Percentiles rank a stretch among this genome's conserved stretches.
phyloP scores from a whole-genome alignment of 2,329 filamentous ascomycete genomes.

The Claviceps sorghi region DNA sequence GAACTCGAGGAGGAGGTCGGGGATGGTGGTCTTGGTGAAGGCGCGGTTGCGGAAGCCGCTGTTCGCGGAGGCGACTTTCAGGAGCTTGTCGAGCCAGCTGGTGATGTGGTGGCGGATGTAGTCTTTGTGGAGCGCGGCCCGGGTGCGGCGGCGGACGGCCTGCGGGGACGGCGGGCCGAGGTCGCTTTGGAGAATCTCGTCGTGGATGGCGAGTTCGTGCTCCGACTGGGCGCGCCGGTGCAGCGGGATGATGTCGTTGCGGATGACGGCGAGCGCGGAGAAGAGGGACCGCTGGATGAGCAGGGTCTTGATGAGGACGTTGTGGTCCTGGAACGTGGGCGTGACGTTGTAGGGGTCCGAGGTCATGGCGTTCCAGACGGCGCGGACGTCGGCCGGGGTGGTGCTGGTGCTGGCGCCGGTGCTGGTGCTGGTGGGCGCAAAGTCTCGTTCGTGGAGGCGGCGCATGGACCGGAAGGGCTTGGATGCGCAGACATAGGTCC shows the following conservation, averaged over 20 bases:
- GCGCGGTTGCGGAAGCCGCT: constrained; percentile 10
- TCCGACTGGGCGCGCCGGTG: constrained; percentile 13
- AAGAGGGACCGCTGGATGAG: constrained; percentile 16
- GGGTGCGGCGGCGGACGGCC: constrained; percentile 13
- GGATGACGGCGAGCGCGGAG: constrained; percentile 23
- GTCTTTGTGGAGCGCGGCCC: constrained; percentile 18
- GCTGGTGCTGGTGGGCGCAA: constrained; percentile 10
- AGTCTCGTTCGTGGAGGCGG: constrained; percentile 14
- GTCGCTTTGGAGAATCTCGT: constrained; percentile 20
- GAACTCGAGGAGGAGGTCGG: constrained; percentile 20
- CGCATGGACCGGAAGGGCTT: constrained; percentile 24
- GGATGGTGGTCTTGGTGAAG: constrained; percentile 13
- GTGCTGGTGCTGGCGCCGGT: constrained; percentile 15
- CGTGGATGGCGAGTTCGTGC: constrained; percentile 15
- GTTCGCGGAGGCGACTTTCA: constrained; percentile 13
- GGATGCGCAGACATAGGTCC: constrained; percentile 44
- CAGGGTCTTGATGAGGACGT: constrained; percentile 26
- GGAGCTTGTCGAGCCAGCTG: constrained; percentile 14
- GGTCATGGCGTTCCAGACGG: constrained; percentile 46
- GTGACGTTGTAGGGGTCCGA: constrained; percentile 38
- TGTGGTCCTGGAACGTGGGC: constrained; percentile 43
- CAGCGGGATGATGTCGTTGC: constrained; percentile 26
- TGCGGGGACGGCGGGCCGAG: constrained; percentile 3
- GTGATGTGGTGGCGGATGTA: constrained; percentile 18
- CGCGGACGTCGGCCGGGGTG: constrained; percentile 26